Evolutionary conservation across 345 rosid species (phyloP), one percentile per base, ranked within the genome.

Genomic region (Brassica nigra): DNA sequence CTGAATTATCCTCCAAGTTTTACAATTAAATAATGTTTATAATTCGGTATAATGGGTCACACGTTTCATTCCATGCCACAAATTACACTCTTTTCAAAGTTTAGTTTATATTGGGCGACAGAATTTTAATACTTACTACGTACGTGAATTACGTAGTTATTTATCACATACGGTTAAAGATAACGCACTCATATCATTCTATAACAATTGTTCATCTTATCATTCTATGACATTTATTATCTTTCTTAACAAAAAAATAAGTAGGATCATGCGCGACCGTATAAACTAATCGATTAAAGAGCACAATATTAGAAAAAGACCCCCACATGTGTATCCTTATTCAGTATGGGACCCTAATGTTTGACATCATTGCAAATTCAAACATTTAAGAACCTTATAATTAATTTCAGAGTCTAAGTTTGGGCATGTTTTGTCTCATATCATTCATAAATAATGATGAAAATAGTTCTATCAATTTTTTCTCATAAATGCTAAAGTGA

Each of bases 331-430:
- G 3, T 29, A 36, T 39, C 55, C 34, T 52, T 68, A 37, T 69
- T 80, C 61, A 62, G n/a, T 52, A 69, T 74, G 83, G 79, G 83
- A 62, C 79, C 78, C 79, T 80, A 37, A 62, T 80, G 76, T 74
- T 80, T 80, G 16, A 52, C 15, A 80, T 75, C 75, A 80, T 74
- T 63, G 2, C 62, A 75, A 62, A 62, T 29, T 8, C 31, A 54
- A 74, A 80, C 79, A 62, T 69, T 16, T 16, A 4, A 27, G 39
- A 62, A 62, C 57, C 74, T 67, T 47, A 47, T 68, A 68, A 79
- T 62, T 10, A 27, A 68, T 47, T 3, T 8, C 20, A 74, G 83
- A 54, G 31, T 63, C 65, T 52, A 68, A 68, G 75, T 80, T 80
- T 74, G 30, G 33, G 71, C 66, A 62, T 74, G 71, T 69, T 66